Conservation (phyloP, 108 stramenopile genomes). For the Nitzschia sp. region DNA sequence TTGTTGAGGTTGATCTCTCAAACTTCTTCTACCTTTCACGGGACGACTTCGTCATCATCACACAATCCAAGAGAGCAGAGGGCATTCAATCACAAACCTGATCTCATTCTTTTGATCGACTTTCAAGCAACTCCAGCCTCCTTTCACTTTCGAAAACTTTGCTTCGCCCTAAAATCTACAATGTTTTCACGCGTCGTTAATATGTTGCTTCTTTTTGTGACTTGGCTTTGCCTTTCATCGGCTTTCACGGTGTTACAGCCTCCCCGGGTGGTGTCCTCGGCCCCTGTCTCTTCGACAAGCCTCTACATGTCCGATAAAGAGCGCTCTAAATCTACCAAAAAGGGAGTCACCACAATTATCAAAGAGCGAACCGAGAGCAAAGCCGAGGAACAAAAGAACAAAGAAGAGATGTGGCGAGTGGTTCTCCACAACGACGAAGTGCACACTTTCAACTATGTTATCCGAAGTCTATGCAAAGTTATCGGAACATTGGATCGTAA, state of each 20-base stretch:
- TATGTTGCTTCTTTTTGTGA: background rate
- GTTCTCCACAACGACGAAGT: slow-evolving; percentile 96
- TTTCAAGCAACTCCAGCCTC: no score
- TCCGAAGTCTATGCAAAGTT: slow-evolving; percentile 83
- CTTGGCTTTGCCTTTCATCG: slow-evolving; percentile 1
- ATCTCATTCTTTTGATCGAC: no score
- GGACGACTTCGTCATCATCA: background rate
- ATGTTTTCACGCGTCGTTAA: background rate
- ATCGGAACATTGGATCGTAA: slow-evolving; percentile 85
- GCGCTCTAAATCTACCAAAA: slow-evolving; percentile 51
- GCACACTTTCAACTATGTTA: slow-evolving; percentile 96
- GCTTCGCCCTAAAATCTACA: background rate
- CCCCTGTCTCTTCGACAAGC: slow-evolving; percentile 16
- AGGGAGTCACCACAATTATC: slow-evolving; percentile 62
- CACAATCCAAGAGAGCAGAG: no score
- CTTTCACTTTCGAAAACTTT: background rate
- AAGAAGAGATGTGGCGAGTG: slow-evolving; percentile 83
- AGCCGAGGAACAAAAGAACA: slow-evolving; percentile 69
- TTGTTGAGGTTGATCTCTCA: background rate
- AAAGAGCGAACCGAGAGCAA: slow-evolving; percentile 80
- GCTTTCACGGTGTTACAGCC: slow-evolving; percentile 18
- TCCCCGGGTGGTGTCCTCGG: background rate
- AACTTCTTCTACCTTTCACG: background rate
- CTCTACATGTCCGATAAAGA: slow-evolving; percentile 54
- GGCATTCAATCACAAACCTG: no score